phyloP scores from a whole-genome alignment of 2,329 filamentous ascomycete genomes.

The Penicillium sp. region DNA sequence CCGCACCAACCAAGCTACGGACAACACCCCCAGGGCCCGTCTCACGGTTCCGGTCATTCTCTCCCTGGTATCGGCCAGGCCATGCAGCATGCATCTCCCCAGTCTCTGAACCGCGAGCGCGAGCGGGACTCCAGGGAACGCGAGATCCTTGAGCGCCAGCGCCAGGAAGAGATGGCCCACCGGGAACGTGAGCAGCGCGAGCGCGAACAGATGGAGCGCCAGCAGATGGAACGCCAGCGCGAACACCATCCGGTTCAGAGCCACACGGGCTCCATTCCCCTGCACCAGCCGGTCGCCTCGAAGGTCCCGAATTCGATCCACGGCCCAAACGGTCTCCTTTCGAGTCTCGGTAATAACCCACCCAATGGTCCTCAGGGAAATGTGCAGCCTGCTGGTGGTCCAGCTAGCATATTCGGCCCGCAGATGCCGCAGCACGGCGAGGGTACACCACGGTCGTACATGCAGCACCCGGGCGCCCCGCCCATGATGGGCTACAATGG shows the following conservation, averaged over 20 bases:
- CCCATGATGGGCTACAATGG: conserved; percentile 52
- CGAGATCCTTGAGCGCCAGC: conserved; percentile 49
- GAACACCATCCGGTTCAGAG: conserved; percentile 74
- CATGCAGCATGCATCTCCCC: conserved; percentile 44
- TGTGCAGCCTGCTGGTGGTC: conserved; percentile 59
- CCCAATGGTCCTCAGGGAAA: conserved; percentile 54
- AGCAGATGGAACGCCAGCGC: conserved; percentile 55
- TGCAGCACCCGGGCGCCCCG: conserved; percentile 61
- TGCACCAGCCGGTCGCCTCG: conserved; percentile 91
- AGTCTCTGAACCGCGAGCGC: conserved; percentile 43
- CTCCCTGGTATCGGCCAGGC: conserved; percentile 43
- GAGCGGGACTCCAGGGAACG: conserved; percentile 56
- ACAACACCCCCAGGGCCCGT: conserved; percentile 39
- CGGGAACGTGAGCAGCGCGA: conserved; percentile 55
- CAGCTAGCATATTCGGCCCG: conserved; percentile 65
- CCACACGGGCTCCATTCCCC: conserved; percentile 80
- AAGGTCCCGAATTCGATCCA: conserved; percentile 79
- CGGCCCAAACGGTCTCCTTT: conserved; percentile 83
- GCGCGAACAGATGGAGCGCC: conserved; percentile 56
- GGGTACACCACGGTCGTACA: conserved; percentile 52
- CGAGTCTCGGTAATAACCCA: conserved; percentile 65
- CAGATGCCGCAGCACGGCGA: conserved; percentile 59
- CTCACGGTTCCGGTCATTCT: conserved; percentile 38
- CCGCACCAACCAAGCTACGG: conserved; percentile 44
- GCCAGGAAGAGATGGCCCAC: conserved; percentile 58